phyloP scores from a whole-genome alignment of 2,329 filamentous ascomycete genomes.

The Aspergillus sp. region DNA sequence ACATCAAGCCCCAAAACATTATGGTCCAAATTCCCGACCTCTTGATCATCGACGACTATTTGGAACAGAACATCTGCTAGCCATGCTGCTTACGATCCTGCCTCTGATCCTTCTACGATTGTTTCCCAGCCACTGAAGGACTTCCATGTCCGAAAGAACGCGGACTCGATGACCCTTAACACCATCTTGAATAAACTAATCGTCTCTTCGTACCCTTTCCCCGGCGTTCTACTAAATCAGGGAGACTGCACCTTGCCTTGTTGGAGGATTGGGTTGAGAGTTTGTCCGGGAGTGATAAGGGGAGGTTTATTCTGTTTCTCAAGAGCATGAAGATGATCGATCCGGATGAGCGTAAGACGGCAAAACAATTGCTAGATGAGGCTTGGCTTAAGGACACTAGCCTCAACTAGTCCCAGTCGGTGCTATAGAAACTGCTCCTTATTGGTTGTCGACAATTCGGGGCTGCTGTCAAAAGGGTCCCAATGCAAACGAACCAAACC shows the following conservation, averaged over 20 bases:
- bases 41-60: slow-evolving; percentile 2
- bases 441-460: too few relatives aligned
- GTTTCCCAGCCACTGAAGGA: slow-evolving; percentile 3
- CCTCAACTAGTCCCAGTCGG: too few relatives aligned
- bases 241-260: slow-evolving; percentile 3
- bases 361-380: slow-evolving; percentile 12
- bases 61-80: slow-evolving; percentile 3
- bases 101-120: slow-evolving; percentile 2
- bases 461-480: too few relatives aligned
- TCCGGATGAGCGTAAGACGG: slow-evolving; percentile 9
- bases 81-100: slow-evolving; percentile 2
- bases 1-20: slow-evolving; percentile 21
- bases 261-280: neutral
- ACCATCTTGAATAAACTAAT: slow-evolving; percentile 10
- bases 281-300: slow-evolving; percentile 9
- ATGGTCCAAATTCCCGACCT: slow-evolving; percentile 15
- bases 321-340: slow-evolving; percentile 11
- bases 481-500: too few relatives aligned
- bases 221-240: slow-evolving; percentile 1
- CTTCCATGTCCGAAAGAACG: slow-evolving; percentile 3
- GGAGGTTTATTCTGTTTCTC: slow-evolving; percentile 11
- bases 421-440: too few relatives aligned
- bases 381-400: slow-evolving; percentile 5
- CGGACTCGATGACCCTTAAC: slow-evolving; percentile 5
- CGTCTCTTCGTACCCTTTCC: slow-evolving; percentile 10